A percentile compares a stretch with the other conserved stretches of the same genome.
Conservation (phyloP, 305 asterid genomes). For the Solanum aculeatissimum region DNA sequence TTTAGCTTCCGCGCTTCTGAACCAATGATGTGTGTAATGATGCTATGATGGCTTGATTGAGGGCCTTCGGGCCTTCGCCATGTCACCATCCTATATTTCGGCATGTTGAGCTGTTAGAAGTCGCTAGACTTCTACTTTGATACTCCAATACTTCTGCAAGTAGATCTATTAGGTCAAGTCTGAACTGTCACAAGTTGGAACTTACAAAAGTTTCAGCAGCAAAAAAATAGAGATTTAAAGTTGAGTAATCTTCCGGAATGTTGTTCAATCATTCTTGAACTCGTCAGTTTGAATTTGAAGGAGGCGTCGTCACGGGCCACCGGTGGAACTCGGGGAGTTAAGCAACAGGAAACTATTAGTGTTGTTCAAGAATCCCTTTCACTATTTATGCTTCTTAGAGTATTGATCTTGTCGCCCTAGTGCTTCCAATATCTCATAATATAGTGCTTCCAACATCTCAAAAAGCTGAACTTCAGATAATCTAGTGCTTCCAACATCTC, state of each 20-base stretch:
- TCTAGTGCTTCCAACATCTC: no score
- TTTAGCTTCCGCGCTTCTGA: no score
- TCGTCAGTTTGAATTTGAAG: not conserved
- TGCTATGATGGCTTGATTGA: no score
- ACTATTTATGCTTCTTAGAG: no score
- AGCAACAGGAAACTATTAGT: not conserved
- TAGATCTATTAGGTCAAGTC: not conserved
- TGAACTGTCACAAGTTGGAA: not conserved
- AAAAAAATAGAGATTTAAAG: not conserved
- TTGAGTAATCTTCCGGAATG: not conserved
- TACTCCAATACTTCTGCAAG: constrained; percentile 3
- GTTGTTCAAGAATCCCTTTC: no score
- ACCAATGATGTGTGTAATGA: no score
- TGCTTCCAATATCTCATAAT: no score
- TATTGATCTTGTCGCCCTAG: no score
- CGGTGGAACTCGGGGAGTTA: not conserved
- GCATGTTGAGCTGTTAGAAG: constrained; percentile 29
- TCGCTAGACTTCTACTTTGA: constrained; percentile 1
- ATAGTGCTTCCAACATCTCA: no score
- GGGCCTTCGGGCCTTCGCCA: no score
- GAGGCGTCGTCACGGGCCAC: not conserved
- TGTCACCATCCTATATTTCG: constrained; percentile 54
- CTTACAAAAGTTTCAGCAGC: not conserved
- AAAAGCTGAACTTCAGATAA: no score
- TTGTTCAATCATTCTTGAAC: not conserved